Evolutionary conservation across 352 stramenopile genomes (phyloP).

Genomic region (Pilasporangium apinafurcum): DNA sequence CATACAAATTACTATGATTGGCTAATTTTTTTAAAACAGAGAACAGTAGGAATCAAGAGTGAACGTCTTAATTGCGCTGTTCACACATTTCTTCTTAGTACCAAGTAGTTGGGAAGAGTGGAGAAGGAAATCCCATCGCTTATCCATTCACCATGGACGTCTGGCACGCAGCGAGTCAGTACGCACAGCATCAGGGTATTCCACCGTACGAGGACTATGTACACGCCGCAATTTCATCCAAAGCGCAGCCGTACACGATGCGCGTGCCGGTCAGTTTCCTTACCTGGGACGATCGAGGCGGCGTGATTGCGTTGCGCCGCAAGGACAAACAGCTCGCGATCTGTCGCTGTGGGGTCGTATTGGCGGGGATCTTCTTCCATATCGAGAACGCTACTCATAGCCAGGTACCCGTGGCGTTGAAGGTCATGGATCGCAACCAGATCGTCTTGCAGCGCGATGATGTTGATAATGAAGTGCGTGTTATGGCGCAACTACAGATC

Average conservation of each 20-base stretch:
- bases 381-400: constrained; percentile 28
- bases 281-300: constrained; percentile 56
- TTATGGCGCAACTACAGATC: constrained; percentile 77
- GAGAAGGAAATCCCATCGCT: too few relatives aligned
- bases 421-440: constrained; percentile 74
- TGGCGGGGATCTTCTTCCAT: constrained; percentile 73
- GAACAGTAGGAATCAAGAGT: too few relatives aligned
- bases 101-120: too few relatives aligned
- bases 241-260: constrained; percentile 46
- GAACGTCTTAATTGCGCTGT: too few relatives aligned
- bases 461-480: constrained; percentile 72
- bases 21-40: not conserved
- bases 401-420: constrained; percentile 66
- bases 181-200: constrained; percentile 31
- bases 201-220: constrained; percentile 53
- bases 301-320: constrained; percentile 68
- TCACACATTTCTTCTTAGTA: too few relatives aligned
- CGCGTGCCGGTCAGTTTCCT: constrained; percentile 55
- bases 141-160: constrained; percentile 51
- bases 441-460: constrained; percentile 71
- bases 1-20: not conserved
- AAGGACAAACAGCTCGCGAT: constrained; percentile 59
- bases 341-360: constrained; percentile 74
- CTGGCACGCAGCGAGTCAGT: constrained; percentile 59
- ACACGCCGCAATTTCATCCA: constrained; percentile 44